These are phyloP conservation scores for Penicillium capsulatum DNA, from an alignment of 2,329 filamentous ascomycete species.

Conservation along the genomic window DNA sequence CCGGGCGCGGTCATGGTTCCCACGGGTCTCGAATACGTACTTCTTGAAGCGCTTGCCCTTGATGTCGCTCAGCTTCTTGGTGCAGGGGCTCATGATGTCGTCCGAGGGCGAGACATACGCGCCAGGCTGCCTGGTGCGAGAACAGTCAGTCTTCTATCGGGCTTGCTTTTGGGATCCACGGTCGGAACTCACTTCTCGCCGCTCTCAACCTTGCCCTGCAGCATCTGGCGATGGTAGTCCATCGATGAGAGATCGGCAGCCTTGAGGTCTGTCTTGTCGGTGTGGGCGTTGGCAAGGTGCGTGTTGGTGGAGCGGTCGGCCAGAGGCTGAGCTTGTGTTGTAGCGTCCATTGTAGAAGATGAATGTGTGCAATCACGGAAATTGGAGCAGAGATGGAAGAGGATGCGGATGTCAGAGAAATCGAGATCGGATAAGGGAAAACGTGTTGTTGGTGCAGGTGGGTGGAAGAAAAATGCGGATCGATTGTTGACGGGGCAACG, in stretches of 20 bases:
- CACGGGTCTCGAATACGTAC: conserved; percentile 26
- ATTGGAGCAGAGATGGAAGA: no score
- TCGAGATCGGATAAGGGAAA: conserved; percentile 23
- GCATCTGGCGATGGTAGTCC: conserved; percentile 42
- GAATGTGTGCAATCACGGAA: no score
- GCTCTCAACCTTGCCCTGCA: conserved; percentile 41
- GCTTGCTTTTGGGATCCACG: not conserved
- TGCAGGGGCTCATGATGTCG: conserved; percentile 49
- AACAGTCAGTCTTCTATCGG: conserved; percentile 18
- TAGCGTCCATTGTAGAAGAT: conserved; percentile 30
- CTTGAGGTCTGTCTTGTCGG: conserved; percentile 34
- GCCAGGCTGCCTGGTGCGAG: conserved; percentile 19
- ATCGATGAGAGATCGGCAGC: conserved; percentile 34
- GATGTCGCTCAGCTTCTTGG: conserved; percentile 48
- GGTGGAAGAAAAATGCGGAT: conserved; percentile 23
- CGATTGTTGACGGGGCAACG: conserved; percentile 43
- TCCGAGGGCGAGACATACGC: conserved; percentile 49
- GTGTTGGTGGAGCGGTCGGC: conserved; percentile 43
- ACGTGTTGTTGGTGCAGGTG: conserved; percentile 21
- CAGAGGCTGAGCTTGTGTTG: conserved; percentile 34
- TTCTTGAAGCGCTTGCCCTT: conserved; percentile 50
- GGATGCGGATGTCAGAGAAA: not conserved
- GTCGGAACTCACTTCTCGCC: conserved; percentile 40
- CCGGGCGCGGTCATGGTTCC: no score
- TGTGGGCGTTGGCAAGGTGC: conserved; percentile 26